Evolutionary conservation across 1,284 basidiomycete species (phyloP).

Genomic region (Austropuccinia psidii): DNA sequence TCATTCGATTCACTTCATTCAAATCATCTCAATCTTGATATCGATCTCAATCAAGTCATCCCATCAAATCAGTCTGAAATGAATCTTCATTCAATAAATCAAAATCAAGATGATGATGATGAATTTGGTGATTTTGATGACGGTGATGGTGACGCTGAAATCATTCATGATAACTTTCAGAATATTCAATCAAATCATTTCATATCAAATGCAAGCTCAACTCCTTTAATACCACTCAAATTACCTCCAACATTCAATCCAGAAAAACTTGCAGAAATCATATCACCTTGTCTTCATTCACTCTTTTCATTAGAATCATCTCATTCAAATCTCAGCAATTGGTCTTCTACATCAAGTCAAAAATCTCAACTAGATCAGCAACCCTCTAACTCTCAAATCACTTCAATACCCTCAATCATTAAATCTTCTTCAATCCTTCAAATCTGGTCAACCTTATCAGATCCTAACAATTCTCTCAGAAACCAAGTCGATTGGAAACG

Average conservation of each 20-base stretch:
- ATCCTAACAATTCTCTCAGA: conserved; percentile 3
- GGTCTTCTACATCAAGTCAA: neutral
- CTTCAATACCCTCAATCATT: conserved; percentile 3
- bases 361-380: neutral
- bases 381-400: neutral
- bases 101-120: conserved; percentile 8
- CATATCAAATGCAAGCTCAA: neutral
- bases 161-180: conserved; percentile 12
- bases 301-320: neutral
- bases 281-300: neutral
- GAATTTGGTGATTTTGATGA: conserved; percentile 35
- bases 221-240: conserved; percentile 7
- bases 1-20: neutral
- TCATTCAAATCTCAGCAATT: neutral
- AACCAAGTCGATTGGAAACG: conserved; percentile 25
- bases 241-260: neutral
- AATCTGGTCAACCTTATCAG: conserved; percentile 11
- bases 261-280: neutral
- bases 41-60: neutral
- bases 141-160: neutral
- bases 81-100: neutral
- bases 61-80: neutral
- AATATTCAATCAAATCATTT: neutral
- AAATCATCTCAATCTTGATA: neutral
- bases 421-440: conserved; percentile 6